Base-by-base conservation (phyloP, 2,329 filamentous ascomycete species). In the Exophiala xenobiotica region DNA sequence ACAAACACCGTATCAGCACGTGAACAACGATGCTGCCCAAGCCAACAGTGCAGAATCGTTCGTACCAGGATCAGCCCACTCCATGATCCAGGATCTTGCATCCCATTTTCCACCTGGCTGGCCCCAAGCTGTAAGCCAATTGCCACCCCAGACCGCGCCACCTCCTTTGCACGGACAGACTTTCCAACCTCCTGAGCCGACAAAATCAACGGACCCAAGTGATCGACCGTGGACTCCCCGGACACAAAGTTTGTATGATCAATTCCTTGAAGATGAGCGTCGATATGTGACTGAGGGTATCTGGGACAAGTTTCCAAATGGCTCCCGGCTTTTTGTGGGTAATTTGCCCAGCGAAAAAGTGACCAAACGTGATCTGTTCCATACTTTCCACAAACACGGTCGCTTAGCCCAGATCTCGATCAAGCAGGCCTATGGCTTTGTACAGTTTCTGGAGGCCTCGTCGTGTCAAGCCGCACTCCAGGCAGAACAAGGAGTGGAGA, bases 341-440 rank as follows among this genome's bases (percentile, higher is more conserved):
- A 99, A 97, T 66, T 78, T 99, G 8, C 91, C 90, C 1, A 92
- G 88, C 46, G 92, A 97, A 67, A 86, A 91, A 65, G 91, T 96
- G 11, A 93, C 89, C 5, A 97, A 97, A 71, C 83, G 87, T 59
- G 91, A 97, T 69, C 83, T 97, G 6, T 97, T 96, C 70, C 87
- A 95, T 65, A 79, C 92, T 14, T 97, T 99, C 66, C 84, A 90
- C 65, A 80, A 79, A 51, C 91, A 90, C 66, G 93, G 93, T 47
- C 86, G 85, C 55, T 76, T 99, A 40, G 92, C 91, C 1, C 93
- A 99, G 67, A 93, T 97, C 54, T 95, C 90, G 1, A 89, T 97
- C 62, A 97, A 97, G 70, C 90, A 93, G 60, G 91, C 91, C 1
- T 97, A 96, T 70, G 93, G 93, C 1, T 99, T 97, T 66, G 90